Percentiles rank a stretch among this genome's conserved stretches.
phyloP scores from a whole-genome alignment of 768 basidiomycete species.

The Naganishia antarctica region DNA sequence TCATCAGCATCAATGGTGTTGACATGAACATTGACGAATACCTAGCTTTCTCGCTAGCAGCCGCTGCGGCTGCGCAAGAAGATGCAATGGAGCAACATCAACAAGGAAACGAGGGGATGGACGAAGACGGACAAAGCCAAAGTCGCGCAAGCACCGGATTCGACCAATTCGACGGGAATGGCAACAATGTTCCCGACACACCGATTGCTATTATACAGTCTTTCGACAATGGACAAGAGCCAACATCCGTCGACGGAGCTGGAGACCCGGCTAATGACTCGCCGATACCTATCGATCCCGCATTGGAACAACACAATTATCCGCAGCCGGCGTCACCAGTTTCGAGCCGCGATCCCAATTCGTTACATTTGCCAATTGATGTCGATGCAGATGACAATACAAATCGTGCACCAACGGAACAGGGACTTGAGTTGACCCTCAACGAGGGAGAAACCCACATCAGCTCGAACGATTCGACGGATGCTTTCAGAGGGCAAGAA shows the following conservation, averaged over 20 bases:
- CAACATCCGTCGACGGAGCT: background rate
- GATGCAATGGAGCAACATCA: constrained; percentile 8
- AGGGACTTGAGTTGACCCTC: too few species aligned
- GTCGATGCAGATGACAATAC: background rate
- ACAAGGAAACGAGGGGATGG: background rate
- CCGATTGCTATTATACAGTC: background rate
- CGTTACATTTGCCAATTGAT: background rate
- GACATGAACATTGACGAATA: constrained; percentile 22
- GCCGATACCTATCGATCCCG: background rate
- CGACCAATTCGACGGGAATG: background rate
- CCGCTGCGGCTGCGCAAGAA: constrained; percentile 8
- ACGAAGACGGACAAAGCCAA: background rate
- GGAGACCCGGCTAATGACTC: background rate
- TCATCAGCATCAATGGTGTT: constrained; percentile 19
- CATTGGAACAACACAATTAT: background rate
- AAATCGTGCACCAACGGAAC: background rate
- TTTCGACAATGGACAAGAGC: background rate
- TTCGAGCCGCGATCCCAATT: background rate
- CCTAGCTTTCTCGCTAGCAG: constrained; percentile 17
- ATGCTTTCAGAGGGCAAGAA: background rate
- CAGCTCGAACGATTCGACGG: background rate
- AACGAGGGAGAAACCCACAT: background rate
- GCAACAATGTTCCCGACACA: background rate
- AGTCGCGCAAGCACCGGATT: background rate
- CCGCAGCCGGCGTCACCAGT: background rate